Evolutionary conservation across 2,329 filamentous ascomycete genomes (phyloP).

Genomic region (Hymenoscyphus albidus): DNA sequence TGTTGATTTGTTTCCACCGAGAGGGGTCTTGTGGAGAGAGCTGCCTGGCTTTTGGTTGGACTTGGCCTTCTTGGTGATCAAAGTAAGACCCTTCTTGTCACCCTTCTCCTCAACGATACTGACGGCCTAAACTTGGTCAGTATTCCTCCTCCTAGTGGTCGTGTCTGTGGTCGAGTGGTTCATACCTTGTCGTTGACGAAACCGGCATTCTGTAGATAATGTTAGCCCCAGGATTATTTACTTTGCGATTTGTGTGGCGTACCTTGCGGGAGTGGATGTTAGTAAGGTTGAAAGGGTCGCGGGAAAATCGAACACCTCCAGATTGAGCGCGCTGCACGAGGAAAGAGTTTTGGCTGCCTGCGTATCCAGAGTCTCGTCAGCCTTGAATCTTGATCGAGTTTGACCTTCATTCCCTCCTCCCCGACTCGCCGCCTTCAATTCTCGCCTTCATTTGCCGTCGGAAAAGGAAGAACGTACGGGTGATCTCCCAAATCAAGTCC

Average conservation of each 20-base stretch:
- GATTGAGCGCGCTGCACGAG: constrained; percentile 82
- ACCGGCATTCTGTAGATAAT: constrained; percentile 67
- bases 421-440: constrained; percentile 1
- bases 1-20: constrained; percentile 67
- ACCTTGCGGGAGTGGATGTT: constrained; percentile 94
- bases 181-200: constrained; percentile 90
- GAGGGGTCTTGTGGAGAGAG: constrained; percentile 61
- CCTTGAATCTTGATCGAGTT: constrained; percentile 6
- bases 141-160: constrained; percentile 3
- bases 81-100: constrained; percentile 74
- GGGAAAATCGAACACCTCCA: constrained; percentile 85
- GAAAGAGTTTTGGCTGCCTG: constrained; percentile 85
- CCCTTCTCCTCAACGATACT: constrained; percentile 61
- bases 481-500: constrained; percentile 92
- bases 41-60: constrained; percentile 70
- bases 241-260: constrained; percentile 29
- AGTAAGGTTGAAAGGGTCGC: constrained; percentile 87
- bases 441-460: constrained; percentile 1
- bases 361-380: constrained; percentile 22
- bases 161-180: constrained; percentile 13
- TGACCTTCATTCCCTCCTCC: background rate
- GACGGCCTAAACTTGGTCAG: constrained; percentile 56
- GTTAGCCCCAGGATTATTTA: constrained; percentile 15
- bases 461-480: constrained; percentile 63
- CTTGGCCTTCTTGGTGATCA: constrained; percentile 80